Percentiles rank a stretch among this genome's conserved stretches.
Evolutionary conservation across 257 asterid species (phyloP).

Genomic region (Paulownia fortunei): DNA sequence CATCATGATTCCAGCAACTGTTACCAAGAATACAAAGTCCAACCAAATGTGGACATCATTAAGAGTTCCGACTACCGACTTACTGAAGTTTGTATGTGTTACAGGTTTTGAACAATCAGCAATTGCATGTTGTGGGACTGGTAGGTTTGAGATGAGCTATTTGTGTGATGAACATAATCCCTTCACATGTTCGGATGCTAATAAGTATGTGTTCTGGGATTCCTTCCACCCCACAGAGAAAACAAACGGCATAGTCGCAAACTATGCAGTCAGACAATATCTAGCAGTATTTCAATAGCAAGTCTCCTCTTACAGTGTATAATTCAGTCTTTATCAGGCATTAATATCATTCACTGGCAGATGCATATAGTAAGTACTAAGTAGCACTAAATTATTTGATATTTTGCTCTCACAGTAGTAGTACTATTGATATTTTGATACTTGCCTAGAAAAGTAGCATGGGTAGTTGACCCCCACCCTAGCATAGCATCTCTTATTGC

Average conservation of each 20-base stretch:
- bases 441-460: not conserved
- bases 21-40: too few species aligned
- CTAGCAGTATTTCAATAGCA: slow-evolving; percentile 38
- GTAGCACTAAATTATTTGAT: not conserved
- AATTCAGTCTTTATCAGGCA: slow-evolving; percentile 1
- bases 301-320: not conserved
- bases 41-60: too few species aligned
- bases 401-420: too few species aligned
- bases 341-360: not conserved
- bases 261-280: slow-evolving; percentile 45
- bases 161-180: slow-evolving; percentile 55
- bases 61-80: not conserved
- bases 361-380: slow-evolving; percentile 10
- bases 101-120: slow-evolving; percentile 64
- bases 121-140: slow-evolving; percentile 77
- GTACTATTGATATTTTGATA: too few species aligned
- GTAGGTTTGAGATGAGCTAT: slow-evolving; percentile 72
- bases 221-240: slow-evolving; percentile 81
- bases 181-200: slow-evolving; percentile 68
- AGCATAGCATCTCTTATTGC: not conserved
- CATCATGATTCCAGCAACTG: not conserved
- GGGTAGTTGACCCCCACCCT: not conserved
- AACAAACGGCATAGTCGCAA: slow-evolving; percentile 58
- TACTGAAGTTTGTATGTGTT: not conserved
- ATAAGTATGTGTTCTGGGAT: slow-evolving; percentile 80